phyloP scores from a whole-genome alignment of 208 protist genomes.

The Vickermania ingenoplastis region DNA sequence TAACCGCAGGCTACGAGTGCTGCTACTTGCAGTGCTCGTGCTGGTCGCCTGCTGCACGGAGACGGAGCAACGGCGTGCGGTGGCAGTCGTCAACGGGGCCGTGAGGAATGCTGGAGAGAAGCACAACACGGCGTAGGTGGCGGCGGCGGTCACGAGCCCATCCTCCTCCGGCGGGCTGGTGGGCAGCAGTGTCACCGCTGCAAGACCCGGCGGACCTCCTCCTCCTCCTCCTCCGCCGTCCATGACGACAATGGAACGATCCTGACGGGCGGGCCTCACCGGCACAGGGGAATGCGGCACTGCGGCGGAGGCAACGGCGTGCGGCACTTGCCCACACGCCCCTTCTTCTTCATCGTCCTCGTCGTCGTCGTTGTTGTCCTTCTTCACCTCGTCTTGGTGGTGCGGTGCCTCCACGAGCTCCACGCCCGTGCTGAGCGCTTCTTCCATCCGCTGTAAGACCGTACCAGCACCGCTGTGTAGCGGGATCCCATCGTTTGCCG shows the following conservation, averaged over 20 bases:
- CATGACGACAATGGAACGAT: too few species aligned
- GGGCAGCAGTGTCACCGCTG: too few species aligned
- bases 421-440: too few species aligned
- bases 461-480: too few species aligned
- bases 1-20: too few species aligned
- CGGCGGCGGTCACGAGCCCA: not conserved
- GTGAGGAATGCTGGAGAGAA: not conserved
- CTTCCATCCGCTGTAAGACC: too few species aligned
- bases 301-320: not conserved
- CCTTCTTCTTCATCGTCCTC: too few species aligned
- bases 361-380: constrained; percentile 26
- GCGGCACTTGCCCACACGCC: not conserved
- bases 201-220: too few species aligned
- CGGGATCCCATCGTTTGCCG: too few species aligned
- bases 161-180: not conserved
- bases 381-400: not conserved
- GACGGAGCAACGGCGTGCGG: not conserved
- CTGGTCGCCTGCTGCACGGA: not conserved
- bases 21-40: not conserved
- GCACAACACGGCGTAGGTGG: not conserved
- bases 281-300: too few species aligned
- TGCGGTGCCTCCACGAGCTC: not conserved
- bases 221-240: too few species aligned
- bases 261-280: too few species aligned
- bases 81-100: not conserved